Percentiles rank a stretch among this genome's conserved stretches.
phyloP scores from a whole-genome alignment of 495 filamentous ascomycete genomes.

The Endocarpon pusillum region DNA sequence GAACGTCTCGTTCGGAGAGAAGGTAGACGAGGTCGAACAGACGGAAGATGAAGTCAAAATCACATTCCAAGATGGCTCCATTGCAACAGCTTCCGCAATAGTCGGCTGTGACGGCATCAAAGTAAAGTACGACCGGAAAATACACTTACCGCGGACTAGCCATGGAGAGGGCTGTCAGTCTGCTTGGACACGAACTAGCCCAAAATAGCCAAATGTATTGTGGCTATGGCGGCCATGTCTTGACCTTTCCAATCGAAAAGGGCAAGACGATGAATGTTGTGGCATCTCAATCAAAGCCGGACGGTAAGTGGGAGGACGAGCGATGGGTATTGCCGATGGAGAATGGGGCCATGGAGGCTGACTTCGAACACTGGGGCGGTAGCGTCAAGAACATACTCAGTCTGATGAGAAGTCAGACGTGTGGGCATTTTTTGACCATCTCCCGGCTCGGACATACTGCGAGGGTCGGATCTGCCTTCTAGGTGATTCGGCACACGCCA shows the following conservation, averaged over 20 bases:
- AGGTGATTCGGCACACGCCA: conserved; percentile 55
- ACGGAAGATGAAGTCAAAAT: no score
- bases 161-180: conserved; percentile 30
- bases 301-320: conserved; percentile 25
- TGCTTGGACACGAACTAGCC: conserved; percentile 31
- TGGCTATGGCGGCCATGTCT: conserved; percentile 26
- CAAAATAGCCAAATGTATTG: conserved; percentile 25
- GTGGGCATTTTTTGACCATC: conserved; percentile 52
- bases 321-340: conserved; percentile 39
- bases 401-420: conserved; percentile 22
- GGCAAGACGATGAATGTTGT: conserved; percentile 27
- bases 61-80: no score
- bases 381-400: conserved; percentile 28
- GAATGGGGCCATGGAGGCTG: conserved; percentile 36
- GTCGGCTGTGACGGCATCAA: no score
- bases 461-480: conserved; percentile 38
- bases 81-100: no score
- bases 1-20: conserved; percentile 27
- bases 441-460: conserved; percentile 34
- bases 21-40: no score
- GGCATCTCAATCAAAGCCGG: conserved; percentile 20
- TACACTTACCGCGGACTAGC: conserved; percentile 34
- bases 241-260: conserved; percentile 31
- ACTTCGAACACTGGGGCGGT: conserved; percentile 37
- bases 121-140: conserved; percentile 26